Evolutionary conservation across 2,329 filamentous ascomycete species (phyloP), one percentile per base, ranked within the genome.

Genomic region (Aureobasidium pullulans): DNA sequence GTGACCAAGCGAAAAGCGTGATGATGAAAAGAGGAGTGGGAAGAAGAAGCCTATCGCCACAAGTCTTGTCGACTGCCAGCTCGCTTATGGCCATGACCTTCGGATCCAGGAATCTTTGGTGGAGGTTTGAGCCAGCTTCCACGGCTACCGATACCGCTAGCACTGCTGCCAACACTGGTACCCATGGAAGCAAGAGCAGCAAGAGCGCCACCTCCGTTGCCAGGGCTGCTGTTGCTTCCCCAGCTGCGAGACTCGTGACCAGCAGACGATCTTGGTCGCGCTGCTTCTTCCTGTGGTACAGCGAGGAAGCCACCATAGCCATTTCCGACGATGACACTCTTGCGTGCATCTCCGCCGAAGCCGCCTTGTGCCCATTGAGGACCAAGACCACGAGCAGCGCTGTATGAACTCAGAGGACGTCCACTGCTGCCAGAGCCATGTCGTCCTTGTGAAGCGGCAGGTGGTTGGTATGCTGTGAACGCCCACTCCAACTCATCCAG

Each of bases 401-500:
- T 72, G 63, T 77, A 79, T 60, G 74, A 72, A 61, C 71, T 75
- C 16, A 79, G 63, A 0, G 77, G 77, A 0, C 77, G 72, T 11
- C 75, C 76, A 34, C 72, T 74, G 43, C 75, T 60, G 3, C 72
- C 72, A 2, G 73, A 71, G 13, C 72, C 70, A 42, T 72, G 63
- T 16, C 69, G 74, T 19, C 68, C 76, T 15, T 72, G 65, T 32
- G 71, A 72, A 16, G 68, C 76, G 63, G 67, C 65, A 65, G 67
- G 69, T 1, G 83, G 83, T 34, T 81, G 75, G 61, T 86, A 81
- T 23, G 78, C 76, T 2, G 84, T 85, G 68, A 86, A 84, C 64
- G 85, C 84, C 84, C 85, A 87, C 66, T 87, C 84, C 28, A 84
- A 72, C 67, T 87, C 84, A 63, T 85, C 82, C 3, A 84, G 73